Evolutionary conservation across 2,329 filamentous ascomycete species (phyloP).

Genomic region (Colletotrichum horii): DNA sequence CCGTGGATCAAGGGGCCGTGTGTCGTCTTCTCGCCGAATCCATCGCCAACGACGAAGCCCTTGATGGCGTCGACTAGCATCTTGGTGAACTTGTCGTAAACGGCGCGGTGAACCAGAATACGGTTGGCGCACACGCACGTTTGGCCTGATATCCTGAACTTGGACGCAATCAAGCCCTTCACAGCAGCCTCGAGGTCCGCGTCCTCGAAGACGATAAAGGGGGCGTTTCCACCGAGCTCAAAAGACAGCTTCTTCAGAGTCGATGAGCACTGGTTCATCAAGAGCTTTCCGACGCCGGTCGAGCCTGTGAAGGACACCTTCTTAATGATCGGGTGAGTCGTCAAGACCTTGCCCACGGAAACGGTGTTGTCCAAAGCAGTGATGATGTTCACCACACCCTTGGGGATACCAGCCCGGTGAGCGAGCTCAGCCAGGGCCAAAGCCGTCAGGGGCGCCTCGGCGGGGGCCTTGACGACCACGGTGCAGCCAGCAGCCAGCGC

Average conservation of each 20-base stretch:
- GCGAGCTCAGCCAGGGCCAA: conserved; percentile 72
- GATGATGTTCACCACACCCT: conserved; percentile 78
- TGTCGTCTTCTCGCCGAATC: conserved; percentile 71
- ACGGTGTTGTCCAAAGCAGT: conserved; percentile 56
- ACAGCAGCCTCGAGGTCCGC: conserved; percentile 72
- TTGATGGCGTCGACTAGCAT: conserved; percentile 63
- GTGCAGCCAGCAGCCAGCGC: conserved; percentile 71
- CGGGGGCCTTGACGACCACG: conserved; percentile 69
- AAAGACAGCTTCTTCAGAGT: conserved; percentile 71
- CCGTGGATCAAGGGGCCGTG: conserved; percentile 77
- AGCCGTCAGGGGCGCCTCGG: conserved; percentile 71
- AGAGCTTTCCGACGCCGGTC: conserved; percentile 72
- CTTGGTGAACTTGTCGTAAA: conserved; percentile 68
- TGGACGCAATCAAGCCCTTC: conserved; percentile 57
- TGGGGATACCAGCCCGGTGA: conserved; percentile 76
- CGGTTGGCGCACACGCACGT: conserved; percentile 71
- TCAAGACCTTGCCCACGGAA: conserved; percentile 66
- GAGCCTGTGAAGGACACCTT: conserved; percentile 84
- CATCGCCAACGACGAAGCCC: conserved; percentile 71
- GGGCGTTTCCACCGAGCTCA: conserved; percentile 72
- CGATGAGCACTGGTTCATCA: conserved; percentile 75
- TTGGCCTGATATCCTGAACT: conserved; percentile 68
- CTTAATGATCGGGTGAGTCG: conserved; percentile 71
- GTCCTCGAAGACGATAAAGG: conserved; percentile 68
- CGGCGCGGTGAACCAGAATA: conserved; percentile 65